Percentiles rank a stretch among this genome's conserved stretches.
Conservation (phyloP, 2,329 filamentous ascomycete genomes). For the Daldinia sp. region DNA sequence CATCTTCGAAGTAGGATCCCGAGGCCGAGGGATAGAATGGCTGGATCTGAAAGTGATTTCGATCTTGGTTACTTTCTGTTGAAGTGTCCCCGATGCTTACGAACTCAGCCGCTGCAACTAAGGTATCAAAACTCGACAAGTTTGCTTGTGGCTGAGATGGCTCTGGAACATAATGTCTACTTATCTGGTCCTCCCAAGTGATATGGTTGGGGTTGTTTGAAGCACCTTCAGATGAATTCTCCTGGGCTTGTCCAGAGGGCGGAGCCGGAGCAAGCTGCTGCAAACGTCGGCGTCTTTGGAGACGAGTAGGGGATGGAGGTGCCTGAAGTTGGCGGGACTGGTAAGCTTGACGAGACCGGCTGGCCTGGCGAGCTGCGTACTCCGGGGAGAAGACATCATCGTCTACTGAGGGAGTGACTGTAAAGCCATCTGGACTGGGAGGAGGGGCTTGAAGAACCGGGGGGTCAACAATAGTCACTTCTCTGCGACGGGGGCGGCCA, state of each 20-base stretch:
- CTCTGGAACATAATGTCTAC: neutral
- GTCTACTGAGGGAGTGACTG: neutral
- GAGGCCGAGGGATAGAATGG: neutral
- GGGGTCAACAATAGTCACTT: neutral
- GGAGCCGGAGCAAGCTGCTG: neutral
- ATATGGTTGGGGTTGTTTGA: neutral
- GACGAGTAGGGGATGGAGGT: neutral
- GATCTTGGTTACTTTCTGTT: neutral
- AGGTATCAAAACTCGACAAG: neutral
- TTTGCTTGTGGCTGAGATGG: neutral
- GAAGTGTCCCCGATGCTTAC: neutral
- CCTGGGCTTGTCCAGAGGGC: neutral
- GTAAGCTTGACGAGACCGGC: neutral
- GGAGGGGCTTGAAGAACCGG: neutral
- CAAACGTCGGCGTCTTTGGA: neutral
- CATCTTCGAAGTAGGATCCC: neutral
- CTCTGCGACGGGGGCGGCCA: conserved; percentile 12
- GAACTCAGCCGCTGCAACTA: neutral
- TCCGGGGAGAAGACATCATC: neutral
- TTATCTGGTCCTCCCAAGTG: neutral
- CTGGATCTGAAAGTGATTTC: neutral
- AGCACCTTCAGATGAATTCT: neutral
- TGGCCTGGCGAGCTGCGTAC: neutral
- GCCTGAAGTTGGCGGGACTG: neutral
- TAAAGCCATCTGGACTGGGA: neutral